phyloP scores from a whole-genome alignment of 2,329 filamentous ascomycete genomes.

The Chaetothyriales sp. region DNA sequence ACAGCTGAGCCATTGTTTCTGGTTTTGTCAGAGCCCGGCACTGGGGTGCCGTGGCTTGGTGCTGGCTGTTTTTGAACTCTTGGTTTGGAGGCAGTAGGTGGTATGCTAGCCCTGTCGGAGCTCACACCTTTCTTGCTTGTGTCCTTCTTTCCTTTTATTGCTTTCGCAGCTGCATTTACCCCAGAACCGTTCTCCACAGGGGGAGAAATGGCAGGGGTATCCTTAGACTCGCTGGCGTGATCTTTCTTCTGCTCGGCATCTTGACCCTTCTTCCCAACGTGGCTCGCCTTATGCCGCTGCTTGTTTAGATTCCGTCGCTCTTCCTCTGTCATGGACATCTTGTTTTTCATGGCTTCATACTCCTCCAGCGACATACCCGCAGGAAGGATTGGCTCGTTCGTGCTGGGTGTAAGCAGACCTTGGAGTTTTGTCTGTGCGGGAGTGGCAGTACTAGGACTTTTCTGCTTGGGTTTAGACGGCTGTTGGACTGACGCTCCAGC shows the following conservation, averaged over 20 bases:
- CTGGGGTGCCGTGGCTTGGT: background rate
- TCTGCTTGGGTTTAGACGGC: background rate
- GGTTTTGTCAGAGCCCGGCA: background rate
- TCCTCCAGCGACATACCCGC: background rate
- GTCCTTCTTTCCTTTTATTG: background rate
- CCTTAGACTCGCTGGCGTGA: too few relatives aligned
- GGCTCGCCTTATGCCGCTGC: background rate
- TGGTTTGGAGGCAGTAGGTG: background rate
- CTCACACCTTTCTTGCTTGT: background rate
- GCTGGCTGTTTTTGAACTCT: background rate
- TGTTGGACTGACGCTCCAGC: background rate
- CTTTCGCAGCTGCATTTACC: background rate
- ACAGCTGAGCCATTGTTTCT: background rate
- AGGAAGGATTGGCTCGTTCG: background rate
- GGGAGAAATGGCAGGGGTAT: background rate
- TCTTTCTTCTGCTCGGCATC: background rate
- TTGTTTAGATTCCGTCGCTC: background rate
- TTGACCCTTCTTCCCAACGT: background rate
- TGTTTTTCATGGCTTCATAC: background rate
- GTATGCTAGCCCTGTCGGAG: background rate
- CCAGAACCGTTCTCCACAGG: background rate
- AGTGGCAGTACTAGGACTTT: too few relatives aligned
- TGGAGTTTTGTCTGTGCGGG: background rate
- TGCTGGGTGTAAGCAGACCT: background rate
- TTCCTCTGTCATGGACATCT: background rate